Evolutionary conservation across 179 eudicot species (phyloP).

Genomic region (Camellia oleifera): DNA sequence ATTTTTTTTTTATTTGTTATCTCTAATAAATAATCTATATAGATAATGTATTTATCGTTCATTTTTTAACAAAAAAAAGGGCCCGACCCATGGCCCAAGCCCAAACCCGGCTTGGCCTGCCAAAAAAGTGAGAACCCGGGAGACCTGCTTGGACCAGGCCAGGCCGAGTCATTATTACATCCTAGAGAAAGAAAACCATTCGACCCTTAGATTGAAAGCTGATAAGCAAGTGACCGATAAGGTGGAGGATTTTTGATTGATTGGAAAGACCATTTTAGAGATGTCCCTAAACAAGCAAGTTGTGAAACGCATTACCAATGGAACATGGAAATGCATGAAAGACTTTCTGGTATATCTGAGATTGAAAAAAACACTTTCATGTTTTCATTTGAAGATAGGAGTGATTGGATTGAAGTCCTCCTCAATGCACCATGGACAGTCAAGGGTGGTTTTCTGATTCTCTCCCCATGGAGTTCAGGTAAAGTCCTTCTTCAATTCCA

Average conservation of each 20-base stretch:
- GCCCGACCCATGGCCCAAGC: no score
- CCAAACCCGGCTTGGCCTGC: no score
- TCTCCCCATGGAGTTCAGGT: conserved; percentile 6
- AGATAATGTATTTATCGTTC: no score
- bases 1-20: no score
- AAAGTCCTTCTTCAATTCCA: not conserved
- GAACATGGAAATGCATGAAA: not conserved
- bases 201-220: not conserved
- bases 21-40: no score
- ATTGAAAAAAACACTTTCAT: conserved; percentile 1
- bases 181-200: not conserved
- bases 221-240: not conserved
- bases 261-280: not conserved
- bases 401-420: conserved; percentile 3
- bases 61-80: no score
- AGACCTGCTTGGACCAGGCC: no score
- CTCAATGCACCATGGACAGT: not conserved
- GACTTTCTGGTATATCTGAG: not conserved
- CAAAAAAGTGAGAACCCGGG: no score
- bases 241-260: not conserved
- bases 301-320: conserved; percentile 6
- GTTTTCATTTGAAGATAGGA: conserved; percentile 4
- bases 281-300: not conserved
- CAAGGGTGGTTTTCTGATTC: conserved; percentile 2
- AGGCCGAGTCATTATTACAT: no score